Base-by-base conservation (phyloP, 257 asterid species). In the Nyctanthes arbortristis region DNA sequence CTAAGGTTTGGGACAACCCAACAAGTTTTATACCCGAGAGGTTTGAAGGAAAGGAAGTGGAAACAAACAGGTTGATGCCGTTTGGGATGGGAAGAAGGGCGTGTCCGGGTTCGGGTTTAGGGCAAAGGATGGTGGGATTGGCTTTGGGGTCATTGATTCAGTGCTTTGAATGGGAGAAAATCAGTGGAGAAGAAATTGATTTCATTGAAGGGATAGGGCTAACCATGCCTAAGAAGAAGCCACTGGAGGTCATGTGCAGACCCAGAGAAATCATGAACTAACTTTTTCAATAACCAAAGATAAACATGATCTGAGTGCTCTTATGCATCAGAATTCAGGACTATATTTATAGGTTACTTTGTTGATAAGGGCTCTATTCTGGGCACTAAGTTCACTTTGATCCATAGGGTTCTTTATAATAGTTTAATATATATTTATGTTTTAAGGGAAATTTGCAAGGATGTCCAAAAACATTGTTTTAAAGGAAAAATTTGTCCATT, bases 11-110 rank as follows among this genome's bases (percentile, higher is more conserved):
- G 82, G 69, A 61, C 1, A 67, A 73, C 0, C 57, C 77, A 0
- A 18, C 22, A 29, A 67, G 58, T 49, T 80, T 80, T 60, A 64
- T 33, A 43, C 85, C 85, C 1, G 82, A 80, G 61, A 73, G 82
- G 30, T 73, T 80, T 66, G 78, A 73, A 32, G 80, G 69, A 0
- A 35, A 36, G 4, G 73, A 63, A 4, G 63, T 57, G 20, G 75
- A 64, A 14, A n/a, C 25, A 1, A 16, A 20, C 7, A 80, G 69
- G 52, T 64, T 76, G 62, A 32, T 80, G 65, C 72, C 79, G 0
- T 80, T 80, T 35, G 84, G 84, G 16, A 66, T 61, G 70, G 84
- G 84, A 11, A 59, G 81, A 56, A 61, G 81, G 67, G 64, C 64
- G 7, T 80, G 81, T 65, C 81, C 81, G 0, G 85, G 82, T 36